These are phyloP conservation scores for Tolypocladium cylindrosporum DNA, from an alignment of 2,329 filamentous ascomycete genomes.

Conservation along the genomic window DNA sequence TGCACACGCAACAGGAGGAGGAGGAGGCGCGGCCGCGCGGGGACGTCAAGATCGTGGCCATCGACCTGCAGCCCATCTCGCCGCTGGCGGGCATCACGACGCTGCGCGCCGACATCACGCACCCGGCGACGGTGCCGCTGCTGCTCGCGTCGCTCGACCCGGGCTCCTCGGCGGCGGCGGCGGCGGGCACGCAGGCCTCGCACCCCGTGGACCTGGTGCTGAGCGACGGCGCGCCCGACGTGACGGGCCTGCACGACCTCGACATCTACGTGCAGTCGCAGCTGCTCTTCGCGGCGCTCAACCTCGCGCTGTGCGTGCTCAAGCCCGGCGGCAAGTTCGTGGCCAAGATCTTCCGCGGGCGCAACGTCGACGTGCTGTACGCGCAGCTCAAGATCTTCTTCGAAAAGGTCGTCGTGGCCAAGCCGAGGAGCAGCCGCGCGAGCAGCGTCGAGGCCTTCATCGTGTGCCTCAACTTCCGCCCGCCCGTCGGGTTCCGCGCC, in stretches of 20 bases:
- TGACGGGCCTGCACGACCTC: constrained; percentile 91
- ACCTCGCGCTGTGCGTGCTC: constrained; percentile 85
- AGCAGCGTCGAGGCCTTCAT: constrained; percentile 97
- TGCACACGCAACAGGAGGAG: neutral
- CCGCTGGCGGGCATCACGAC: constrained; percentile 87
- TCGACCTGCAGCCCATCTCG: constrained; percentile 93
- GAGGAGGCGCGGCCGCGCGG: constrained; percentile 36
- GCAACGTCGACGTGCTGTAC: constrained; percentile 92
- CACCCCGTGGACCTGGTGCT: constrained; percentile 87
- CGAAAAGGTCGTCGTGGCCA: constrained; percentile 73
- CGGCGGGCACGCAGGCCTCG: constrained; percentile 41
- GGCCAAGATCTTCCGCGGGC: constrained; percentile 91
- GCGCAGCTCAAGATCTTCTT: constrained; percentile 92
- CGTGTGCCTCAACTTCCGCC: constrained; percentile 82
- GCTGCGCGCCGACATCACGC: constrained; percentile 90
- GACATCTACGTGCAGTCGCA: constrained; percentile 98
- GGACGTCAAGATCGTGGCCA: constrained; percentile 87
- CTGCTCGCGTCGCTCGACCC: constrained; percentile 78
- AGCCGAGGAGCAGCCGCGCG: constrained; percentile 87
- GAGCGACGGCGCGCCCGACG: constrained; percentile 91
- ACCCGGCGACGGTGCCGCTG: constrained; percentile 87
- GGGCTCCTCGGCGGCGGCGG: constrained; percentile 34
- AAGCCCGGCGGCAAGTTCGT: constrained; percentile 93
- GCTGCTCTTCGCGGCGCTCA: constrained; percentile 85
- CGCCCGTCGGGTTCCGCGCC: constrained; percentile 64